Evolutionary conservation across 371 early-diverging fungal species (phyloP), one percentile per base, ranked within the genome.

Genomic region (Parasitella parasitica): DNA sequence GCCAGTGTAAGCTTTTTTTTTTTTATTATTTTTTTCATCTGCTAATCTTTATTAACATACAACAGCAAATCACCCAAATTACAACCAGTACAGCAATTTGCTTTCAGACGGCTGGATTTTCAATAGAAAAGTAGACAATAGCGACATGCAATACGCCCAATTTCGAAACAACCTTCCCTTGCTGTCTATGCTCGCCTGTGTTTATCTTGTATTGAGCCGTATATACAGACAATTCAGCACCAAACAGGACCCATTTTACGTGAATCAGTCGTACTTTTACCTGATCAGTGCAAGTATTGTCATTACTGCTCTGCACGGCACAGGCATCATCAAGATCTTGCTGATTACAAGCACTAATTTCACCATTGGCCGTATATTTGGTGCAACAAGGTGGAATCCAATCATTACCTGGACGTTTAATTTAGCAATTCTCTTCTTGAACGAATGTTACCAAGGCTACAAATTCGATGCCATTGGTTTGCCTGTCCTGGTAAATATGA

Each of bases 71-170:
- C 80, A 78, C 48, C 83, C 84, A n/a, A 83, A 88, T 48, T 90
- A 88, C 57, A 53, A 62, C 30, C 64, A 73, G 59, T 90, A 84
- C 71, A 68, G 66, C 52, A 70, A 76, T 70, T 64, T 81, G 36
- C 66, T 91, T 30, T 76, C 78, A 35, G 81, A 86, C 13, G 91
- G 91, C 9, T 91, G 90, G 90, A 69, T 89, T 15, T 77, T 83
- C 57, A 72, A 78, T 18, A 67, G 84, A 41, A 72, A 79, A 80
- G 75, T 89, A 54, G 97, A 97, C 70, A 89, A 93, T 70, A 90
- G 90, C 54, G 97, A 97, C 70, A 73, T 75, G 0, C 97, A 97
- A 69, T 95, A 91, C 72, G 71, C 82, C 6, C 75, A 78, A 18
- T 95, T 97, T 66, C 83, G 97, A 6, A 77, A 87, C 59, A 83